Evolutionary conservation across 2,329 filamentous ascomycete genomes (phyloP).

Genomic region (Aspergillus viridinutans): DNA sequence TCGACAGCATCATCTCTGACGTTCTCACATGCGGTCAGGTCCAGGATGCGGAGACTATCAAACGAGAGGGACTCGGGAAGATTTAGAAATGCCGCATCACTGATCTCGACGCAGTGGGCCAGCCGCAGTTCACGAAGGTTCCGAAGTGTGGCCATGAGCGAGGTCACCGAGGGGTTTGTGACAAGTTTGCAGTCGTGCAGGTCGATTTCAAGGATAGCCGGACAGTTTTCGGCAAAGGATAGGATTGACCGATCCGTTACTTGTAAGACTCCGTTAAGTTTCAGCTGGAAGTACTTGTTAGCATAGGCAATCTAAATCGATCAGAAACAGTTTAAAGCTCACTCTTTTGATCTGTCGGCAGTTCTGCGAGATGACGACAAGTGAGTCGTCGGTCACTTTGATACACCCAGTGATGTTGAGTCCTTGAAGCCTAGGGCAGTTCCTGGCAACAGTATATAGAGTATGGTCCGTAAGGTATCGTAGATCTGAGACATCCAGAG

Average conservation of each 20-base stretch:
- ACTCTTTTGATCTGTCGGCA: conserved; percentile 86
- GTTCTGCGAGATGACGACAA: conserved; percentile 72
- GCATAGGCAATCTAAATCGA: not conserved
- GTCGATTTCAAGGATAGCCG: conserved; percentile 93
- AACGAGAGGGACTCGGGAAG: conserved; percentile 67
- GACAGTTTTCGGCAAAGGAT: conserved; percentile 82
- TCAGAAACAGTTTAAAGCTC: conserved; percentile 32
- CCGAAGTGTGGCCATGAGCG: conserved; percentile 70
- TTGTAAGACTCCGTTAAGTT: conserved; percentile 88
- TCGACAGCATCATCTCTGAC: conserved; percentile 83
- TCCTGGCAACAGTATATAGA: conserved; percentile 69
- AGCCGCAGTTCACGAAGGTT: conserved; percentile 88
- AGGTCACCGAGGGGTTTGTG: conserved; percentile 77
- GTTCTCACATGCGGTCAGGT: conserved; percentile 81
- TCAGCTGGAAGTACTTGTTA: conserved; percentile 56
- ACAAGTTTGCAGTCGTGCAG: conserved; percentile 79
- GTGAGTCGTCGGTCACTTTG: conserved; percentile 78
- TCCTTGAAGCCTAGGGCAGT: conserved; percentile 82
- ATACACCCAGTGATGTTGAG: conserved; percentile 87
- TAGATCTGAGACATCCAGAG: conserved; percentile 82
- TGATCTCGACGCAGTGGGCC: conserved; percentile 77
- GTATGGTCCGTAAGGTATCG: conserved; percentile 76
- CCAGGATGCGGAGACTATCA: conserved; percentile 86
- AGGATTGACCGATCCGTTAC: conserved; percentile 76
- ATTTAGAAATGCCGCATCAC: conserved; percentile 80